Base-by-base conservation (phyloP, 1,139 yeast species). In the Meyerozyma elateridarum region DNA sequence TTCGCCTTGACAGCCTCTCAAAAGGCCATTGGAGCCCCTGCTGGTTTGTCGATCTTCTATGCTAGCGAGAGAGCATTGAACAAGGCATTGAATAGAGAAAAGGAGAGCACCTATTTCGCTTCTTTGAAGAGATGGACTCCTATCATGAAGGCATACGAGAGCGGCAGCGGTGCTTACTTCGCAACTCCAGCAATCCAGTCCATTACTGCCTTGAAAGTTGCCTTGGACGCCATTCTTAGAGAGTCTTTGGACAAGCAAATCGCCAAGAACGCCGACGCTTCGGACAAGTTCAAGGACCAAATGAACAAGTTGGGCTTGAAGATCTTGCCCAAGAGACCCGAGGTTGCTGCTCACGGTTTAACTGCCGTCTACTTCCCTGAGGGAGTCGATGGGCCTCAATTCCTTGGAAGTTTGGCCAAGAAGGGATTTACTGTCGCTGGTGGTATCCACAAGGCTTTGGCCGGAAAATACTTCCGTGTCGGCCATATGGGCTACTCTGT, bases 121-220 rank as follows among this genome's bases (percentile, higher is more conserved):
- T 79, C 85, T 30, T 67, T 89, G 52, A 74, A 79, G 53, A 79
- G 79, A 67, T 89, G 97, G 97, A 60, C 81, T 29, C 96, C 96
- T 34, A 73, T 88, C 53, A 80, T 89, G 91, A 66, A 73, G 52
- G 85, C 89, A 26, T 88, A 87, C 61, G 96, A 89, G 64, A 59
- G 76, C 32, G 93, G 93, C 24, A 68, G 71, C 42, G 84, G 85
- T 19, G 85, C 91, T 8, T 89, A 89, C 64, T 89, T 88, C 56
- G 96, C 96, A 13, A 89, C 96, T 5, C 96, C 96, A 6, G 85
- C 96, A 1, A 83, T 87, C 30, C 96, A 88, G 63, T 73, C 85
- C 39, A 67, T 89, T 39, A 84, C 84, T 48, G 88, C 96, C 9
- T 72, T 87, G 49, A 79, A 79, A 54, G 85, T 76, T 5, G 79